Evolutionary conservation across 2,329 filamentous ascomycete species (phyloP), one percentile per base, ranked within the genome.

Genomic region (Sphaerulina vaccinii): DNA sequence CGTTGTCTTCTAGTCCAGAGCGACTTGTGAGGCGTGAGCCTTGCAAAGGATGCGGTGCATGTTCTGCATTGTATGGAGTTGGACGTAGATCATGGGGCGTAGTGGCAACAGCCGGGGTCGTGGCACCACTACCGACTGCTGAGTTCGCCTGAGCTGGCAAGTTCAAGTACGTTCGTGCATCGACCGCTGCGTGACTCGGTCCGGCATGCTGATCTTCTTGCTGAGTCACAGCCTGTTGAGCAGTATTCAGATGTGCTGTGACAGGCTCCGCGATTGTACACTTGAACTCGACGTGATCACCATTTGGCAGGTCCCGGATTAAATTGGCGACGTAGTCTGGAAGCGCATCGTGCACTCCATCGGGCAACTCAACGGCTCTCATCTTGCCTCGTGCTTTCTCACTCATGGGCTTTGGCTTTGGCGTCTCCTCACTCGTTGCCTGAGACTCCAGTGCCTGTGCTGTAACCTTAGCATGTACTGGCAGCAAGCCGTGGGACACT

Each of bases 1-100:
- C 35, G 24, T 46, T 15, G 35, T 55, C 36, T 10, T 42, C 35
- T 19, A 55, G 23, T 36, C 52, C 48, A 29, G 19, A 45, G 22
- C 49, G 52, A 29, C 49, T 54, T 3, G 13, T n/a, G 11, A 49
- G 51, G 6, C 56, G 51, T 8, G 43, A 33, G 2, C 56, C 48
- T 6, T 41, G 15, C n/a, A 54, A 42, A 16, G 36, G 6, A 49
- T 49, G 51, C 2, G 47, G 40, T 16, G 47, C 48, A 23, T 54
- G 47, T n/a, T 48, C n/a, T 5, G 21, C 18, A 16, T 38, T 36
- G 16, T 44, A 16, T 9, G 39, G 35, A 9, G 33, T 24, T 6
- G 51, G 47, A 1, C 39, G 37, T 7, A 51, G 43, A 16, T 40
- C 39, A 37, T 44, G 16, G 11, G 53, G 42, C 15, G 40, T 43